Base-by-base conservation (phyloP, 2,329 filamentous ascomycete species). In the Colletotrichum liriopes region DNA sequence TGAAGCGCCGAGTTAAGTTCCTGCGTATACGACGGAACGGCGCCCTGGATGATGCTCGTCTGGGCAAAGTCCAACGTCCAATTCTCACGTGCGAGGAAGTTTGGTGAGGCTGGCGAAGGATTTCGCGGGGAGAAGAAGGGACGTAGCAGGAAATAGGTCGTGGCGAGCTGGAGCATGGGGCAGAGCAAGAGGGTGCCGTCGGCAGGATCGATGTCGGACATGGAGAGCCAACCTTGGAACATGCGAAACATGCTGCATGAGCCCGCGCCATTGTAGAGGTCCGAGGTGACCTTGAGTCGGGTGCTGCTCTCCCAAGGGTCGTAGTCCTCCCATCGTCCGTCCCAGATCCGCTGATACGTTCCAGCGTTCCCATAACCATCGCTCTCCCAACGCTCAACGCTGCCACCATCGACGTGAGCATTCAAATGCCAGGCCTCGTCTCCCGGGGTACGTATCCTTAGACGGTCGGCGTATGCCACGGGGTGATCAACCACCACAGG, bases 171-270 rank as follows among this genome's bases (percentile, higher is more conserved):
- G 39, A 74, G 73, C 73, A 74, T 86, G 0, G 94, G 93, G 74
- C 94, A 94, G 1, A 95, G 91, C 23, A 92, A 86, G 18, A 96
- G 83, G 0, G 92, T 93, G 8, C 93, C 92, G 80, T 94, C 91
- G 26, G 88, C 89, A 0, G 93, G 92, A 0, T 88, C 89, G 47
- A 89, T 86, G 18, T 84, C 84, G 16, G 86, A 88, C 54, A 89
- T 82, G 4, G 87, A 87, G 7, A 90, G 80, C 59, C 89, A 85
- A 65, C 88, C 88, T 77, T 89, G 87, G 79, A 89, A 90, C 84
- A 90, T 88, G 76, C 88, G 87, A 78, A 89, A 88, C 79, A 89
- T 88, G 74, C 85, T 87, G 77, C 88, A 90, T 2, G 86, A 86
- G 41, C 87, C 88, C 47, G 87, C 86, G 68, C 88, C 88, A 75